phyloP scores from a whole-genome alignment of 805 yeast species.

The Candida ulmi region DNA sequence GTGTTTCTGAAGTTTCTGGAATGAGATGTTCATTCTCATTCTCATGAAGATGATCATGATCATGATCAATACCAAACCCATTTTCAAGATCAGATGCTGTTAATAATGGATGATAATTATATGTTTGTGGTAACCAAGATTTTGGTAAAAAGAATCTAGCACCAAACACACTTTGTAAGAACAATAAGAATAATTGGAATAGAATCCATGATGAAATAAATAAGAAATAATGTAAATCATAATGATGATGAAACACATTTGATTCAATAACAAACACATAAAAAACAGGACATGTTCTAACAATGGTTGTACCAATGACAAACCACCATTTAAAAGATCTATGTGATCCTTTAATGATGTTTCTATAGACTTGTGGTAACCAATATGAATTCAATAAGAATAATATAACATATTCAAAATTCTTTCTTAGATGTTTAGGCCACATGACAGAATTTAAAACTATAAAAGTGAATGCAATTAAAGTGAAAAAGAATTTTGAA shows the following conservation, averaged over 20 bases:
- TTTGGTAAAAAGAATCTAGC: constrained; percentile 82
- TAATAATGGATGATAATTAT: constrained; percentile 73
- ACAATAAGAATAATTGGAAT: constrained; percentile 53
- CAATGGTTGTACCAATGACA: constrained; percentile 58
- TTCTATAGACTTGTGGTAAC: constrained; percentile 85
- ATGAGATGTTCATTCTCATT: no score
- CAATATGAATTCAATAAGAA: constrained; percentile 64
- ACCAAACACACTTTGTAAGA: constrained; percentile 63
- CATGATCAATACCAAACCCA: constrained; percentile 52
- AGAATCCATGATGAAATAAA: constrained; percentile 49
- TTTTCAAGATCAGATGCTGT: constrained; percentile 54
- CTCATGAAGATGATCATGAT: constrained; percentile 27
- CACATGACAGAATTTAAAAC: constrained; percentile 54
- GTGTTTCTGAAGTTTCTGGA: constrained; percentile 11
- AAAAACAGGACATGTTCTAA: constrained; percentile 58
- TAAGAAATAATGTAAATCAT: constrained; percentile 45
- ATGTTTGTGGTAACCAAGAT: constrained; percentile 69
- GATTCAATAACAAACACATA: constrained; percentile 49
- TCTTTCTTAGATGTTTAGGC: constrained; percentile 50
- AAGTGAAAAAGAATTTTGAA: constrained; percentile 47
- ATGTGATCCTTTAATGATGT: constrained; percentile 62
- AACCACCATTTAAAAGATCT: constrained; percentile 70
- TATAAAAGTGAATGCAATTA: constrained; percentile 51
- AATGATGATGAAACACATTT: constrained; percentile 70
- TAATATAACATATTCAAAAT: constrained; percentile 53